A percentile compares a stretch with the other conserved stretches of the same genome.
Evolutionary conservation across 495 filamentous ascomycete species (phyloP).

Genomic region (Lepidopterella palustris): DNA sequence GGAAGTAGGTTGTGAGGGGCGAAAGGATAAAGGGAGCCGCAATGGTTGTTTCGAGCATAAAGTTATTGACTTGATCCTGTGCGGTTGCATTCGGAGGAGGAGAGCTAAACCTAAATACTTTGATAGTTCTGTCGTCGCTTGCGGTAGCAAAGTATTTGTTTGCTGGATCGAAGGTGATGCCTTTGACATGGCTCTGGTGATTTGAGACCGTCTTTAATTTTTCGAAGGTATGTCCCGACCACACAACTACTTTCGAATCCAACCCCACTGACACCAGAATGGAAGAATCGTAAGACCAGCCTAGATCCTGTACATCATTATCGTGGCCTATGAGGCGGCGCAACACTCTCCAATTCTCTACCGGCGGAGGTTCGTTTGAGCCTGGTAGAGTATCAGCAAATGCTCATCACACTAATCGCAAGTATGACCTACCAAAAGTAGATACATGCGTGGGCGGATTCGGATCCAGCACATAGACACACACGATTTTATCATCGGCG

Average conservation of each 20-base stretch:
- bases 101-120: slow-evolving; percentile 90
- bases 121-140: slow-evolving; percentile 93
- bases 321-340: slow-evolving; percentile 92
- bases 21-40: slow-evolving; percentile 75
- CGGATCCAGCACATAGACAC: slow-evolving; percentile 84
- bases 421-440: slow-evolving; percentile 62
- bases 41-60: slow-evolving; percentile 83
- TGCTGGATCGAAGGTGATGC: slow-evolving; percentile 94
- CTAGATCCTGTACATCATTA: slow-evolving; percentile 96
- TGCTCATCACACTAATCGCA: neutral
- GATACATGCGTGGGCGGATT: slow-evolving; percentile 65
- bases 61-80: slow-evolving; percentile 93
- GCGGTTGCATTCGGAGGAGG: slow-evolving; percentile 87
- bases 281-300: slow-evolving; percentile 93
- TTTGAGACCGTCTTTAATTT: slow-evolving; percentile 86
- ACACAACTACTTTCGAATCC: slow-evolving; percentile 96
- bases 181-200: slow-evolving; percentile 96
- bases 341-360: slow-evolving; percentile 95
- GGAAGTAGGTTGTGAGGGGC: slow-evolving; percentile 93
- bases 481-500: slow-evolving; percentile 97
- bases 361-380: slow-evolving; percentile 82
- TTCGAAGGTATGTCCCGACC: slow-evolving; percentile 96
- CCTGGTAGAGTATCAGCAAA: slow-evolving; percentile 45
- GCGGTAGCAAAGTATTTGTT: slow-evolving; percentile 99
- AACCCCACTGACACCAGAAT: slow-evolving; percentile 93